phyloP scores from a whole-genome alignment of 2,329 filamentous ascomycete genomes.

The Phyllachora maydis region DNA sequence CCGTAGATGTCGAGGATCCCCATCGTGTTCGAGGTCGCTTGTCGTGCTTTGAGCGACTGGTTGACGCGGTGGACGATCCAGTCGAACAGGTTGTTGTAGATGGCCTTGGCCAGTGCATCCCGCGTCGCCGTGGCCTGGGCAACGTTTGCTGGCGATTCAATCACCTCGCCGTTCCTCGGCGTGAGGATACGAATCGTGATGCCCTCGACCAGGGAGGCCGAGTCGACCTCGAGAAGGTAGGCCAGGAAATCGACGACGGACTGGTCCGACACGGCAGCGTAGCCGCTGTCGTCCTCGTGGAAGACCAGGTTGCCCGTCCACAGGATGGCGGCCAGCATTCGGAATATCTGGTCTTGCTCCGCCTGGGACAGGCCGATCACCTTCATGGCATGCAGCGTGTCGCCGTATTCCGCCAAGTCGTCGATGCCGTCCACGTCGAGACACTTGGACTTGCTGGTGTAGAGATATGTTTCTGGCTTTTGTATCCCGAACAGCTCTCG shows the following conservation, averaged over 20 bases:
- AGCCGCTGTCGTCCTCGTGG: slow-evolving; percentile 69
- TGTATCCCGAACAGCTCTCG: slow-evolving; percentile 79
- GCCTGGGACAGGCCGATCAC: slow-evolving; percentile 72
- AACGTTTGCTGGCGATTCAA: slow-evolving; percentile 63
- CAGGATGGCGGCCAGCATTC: slow-evolving; percentile 75
- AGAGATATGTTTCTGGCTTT: slow-evolving; percentile 77
- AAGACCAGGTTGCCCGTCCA: slow-evolving; percentile 95
- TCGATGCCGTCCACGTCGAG: slow-evolving; percentile 89
- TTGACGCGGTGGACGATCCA: slow-evolving; percentile 95
- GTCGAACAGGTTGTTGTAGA: slow-evolving; percentile 94
- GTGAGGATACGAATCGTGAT: slow-evolving; percentile 77
- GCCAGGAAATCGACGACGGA: slow-evolving; percentile 90
- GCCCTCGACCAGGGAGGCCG: slow-evolving; percentile 61
- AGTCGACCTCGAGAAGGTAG: slow-evolving; percentile 76
- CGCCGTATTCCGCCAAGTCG: slow-evolving; percentile 70
- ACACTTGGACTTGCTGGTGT: slow-evolving; percentile 88
- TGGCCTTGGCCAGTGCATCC: slow-evolving; percentile 83
- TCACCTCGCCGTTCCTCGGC: slow-evolving; percentile 42
- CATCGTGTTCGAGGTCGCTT: slow-evolving; percentile 61
- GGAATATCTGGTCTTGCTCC: slow-evolving; percentile 92
- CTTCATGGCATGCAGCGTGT: slow-evolving; percentile 87
- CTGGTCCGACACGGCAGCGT: slow-evolving; percentile 69
- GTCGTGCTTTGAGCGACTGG: slow-evolving; percentile 61
- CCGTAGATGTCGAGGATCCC: slow-evolving; percentile 98
- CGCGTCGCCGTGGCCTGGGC: slow-evolving; percentile 72